phyloP scores from a whole-genome alignment of 768 basidiomycete genomes.

The Chiua virens region DNA sequence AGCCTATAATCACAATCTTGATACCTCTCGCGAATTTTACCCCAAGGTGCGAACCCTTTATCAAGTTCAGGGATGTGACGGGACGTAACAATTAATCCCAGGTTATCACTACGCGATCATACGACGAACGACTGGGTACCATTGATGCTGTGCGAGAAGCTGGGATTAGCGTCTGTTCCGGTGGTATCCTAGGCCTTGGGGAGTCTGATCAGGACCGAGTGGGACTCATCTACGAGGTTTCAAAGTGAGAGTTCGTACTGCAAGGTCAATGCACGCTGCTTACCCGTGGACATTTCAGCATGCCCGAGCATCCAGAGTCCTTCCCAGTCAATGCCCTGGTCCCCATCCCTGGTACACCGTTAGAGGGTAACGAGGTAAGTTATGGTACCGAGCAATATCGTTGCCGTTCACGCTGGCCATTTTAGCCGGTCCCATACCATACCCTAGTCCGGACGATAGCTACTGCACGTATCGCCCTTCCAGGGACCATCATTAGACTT shows the following conservation, averaged over 20 bases:
- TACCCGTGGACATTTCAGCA: slow-evolving; percentile 42
- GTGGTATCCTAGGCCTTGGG: slow-evolving; percentile 93
- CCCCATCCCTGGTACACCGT: slow-evolving; percentile 91
- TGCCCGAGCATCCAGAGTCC: slow-evolving; percentile 96
- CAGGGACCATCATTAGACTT: slow-evolving; percentile 89
- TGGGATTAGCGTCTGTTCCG: slow-evolving; percentile 96
- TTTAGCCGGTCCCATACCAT: slow-evolving; percentile 76
- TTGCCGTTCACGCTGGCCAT: slow-evolving; percentile 12
- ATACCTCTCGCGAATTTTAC: slow-evolving; percentile 96
- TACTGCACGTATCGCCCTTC: slow-evolving; percentile 90
- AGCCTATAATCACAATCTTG: slow-evolving; percentile 98
- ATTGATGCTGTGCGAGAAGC: slow-evolving; percentile 90
- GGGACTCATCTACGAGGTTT: slow-evolving; percentile 91
- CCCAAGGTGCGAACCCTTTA: slow-evolving; percentile 60
- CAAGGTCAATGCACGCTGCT: neutral
- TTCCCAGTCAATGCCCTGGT: slow-evolving; percentile 98
- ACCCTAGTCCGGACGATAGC: slow-evolving; percentile 91
- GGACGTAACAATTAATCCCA: slow-evolving; percentile 30
- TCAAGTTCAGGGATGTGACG: neutral
- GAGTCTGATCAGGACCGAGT: slow-evolving; percentile 89
- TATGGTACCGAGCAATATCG: neutral
- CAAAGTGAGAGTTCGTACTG: slow-evolving; percentile 57
- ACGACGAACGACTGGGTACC: slow-evolving; percentile 90
- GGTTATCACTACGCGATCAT: slow-evolving; percentile 95
- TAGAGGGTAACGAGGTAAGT: slow-evolving; percentile 84